Evolutionary conservation across 2,329 filamentous ascomycete genomes (phyloP).

Genomic region (Pleurostoma richardsiae): DNA sequence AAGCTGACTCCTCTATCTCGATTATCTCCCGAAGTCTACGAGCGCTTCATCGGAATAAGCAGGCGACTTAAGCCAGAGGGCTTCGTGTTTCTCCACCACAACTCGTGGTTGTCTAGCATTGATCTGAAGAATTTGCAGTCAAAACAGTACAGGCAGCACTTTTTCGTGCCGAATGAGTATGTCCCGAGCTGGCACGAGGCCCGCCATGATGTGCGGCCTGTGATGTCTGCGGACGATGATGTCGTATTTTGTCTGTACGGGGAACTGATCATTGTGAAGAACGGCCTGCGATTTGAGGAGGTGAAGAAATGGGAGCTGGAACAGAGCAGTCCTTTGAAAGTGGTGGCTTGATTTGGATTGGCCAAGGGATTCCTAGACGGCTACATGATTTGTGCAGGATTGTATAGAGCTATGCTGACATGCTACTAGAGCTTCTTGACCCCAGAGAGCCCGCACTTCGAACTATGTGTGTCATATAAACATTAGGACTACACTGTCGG

Average conservation of each 20-base stretch:
- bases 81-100: constrained; percentile 10
- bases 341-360: too few relatives aligned
- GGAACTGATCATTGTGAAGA: constrained; percentile 12
- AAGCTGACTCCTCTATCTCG: background rate
- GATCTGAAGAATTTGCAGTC: constrained; percentile 1
- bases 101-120: constrained; percentile 12
- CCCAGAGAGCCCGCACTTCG: too few relatives aligned
- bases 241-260: constrained; percentile 11
- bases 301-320: too few relatives aligned
- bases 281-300: constrained; percentile 1
- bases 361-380: too few relatives aligned
- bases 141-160: constrained; percentile 9
- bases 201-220: constrained; percentile 19
- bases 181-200: constrained; percentile 1
- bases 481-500: too few relatives aligned
- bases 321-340: too few relatives aligned
- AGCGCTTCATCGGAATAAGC: constrained; percentile 9
- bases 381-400: too few relatives aligned
- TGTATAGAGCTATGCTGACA: too few relatives aligned
- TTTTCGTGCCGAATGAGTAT: constrained; percentile 14
- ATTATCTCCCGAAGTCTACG: constrained; percentile 2
- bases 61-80: constrained; percentile 1
- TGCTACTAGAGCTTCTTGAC: too few relatives aligned
- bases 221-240: constrained; percentile 11
- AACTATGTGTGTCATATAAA: too few relatives aligned